phyloP scores from a whole-genome alignment of 2,329 filamentous ascomycete species.

The Rachicladosporium sp. region DNA sequence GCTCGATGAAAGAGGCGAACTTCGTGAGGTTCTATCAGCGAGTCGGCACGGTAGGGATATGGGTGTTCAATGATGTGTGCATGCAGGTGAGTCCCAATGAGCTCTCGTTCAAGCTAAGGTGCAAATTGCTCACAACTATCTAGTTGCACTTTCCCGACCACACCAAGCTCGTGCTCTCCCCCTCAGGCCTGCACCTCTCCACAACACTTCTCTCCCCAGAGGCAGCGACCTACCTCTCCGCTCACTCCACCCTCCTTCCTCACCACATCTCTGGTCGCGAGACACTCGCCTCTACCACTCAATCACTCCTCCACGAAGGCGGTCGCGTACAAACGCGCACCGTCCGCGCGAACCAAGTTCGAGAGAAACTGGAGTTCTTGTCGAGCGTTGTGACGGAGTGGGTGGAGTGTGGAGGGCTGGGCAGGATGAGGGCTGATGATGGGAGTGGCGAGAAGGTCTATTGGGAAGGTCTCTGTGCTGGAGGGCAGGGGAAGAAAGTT shows the following conservation, averaged over 20 bases:
- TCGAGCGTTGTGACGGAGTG: slow-evolving; percentile 57
- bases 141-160: slow-evolving; percentile 83
- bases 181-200: slow-evolving; percentile 62
- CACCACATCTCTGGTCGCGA: slow-evolving; percentile 58
- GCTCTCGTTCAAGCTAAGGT: too few species aligned
- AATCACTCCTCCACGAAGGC: slow-evolving; percentile 55
- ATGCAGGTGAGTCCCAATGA: too few species aligned
- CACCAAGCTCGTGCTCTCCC: slow-evolving; percentile 69
- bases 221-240: slow-evolving; percentile 52
- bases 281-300: slow-evolving; percentile 58
- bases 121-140: slow-evolving; percentile 11
- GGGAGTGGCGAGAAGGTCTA: slow-evolving; percentile 22
- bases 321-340: slow-evolving; percentile 36
- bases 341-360: slow-evolving; percentile 60
- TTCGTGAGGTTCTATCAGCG: slow-evolving; percentile 73
- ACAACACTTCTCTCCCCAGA: slow-evolving; percentile 66
- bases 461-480: slow-evolving; percentile 33
- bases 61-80: slow-evolving; percentile 69
- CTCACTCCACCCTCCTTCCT: slow-evolving; percentile 49
- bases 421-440: slow-evolving; percentile 29
- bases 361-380: slow-evolving; percentile 63
- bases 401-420: slow-evolving; percentile 57
- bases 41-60: slow-evolving; percentile 68
- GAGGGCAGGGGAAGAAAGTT: slow-evolving; percentile 30
- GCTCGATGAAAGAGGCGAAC: slow-evolving; percentile 29